phyloP scores from a whole-genome alignment of 176 grass and related monocot species.

The Carex kokanica region DNA sequence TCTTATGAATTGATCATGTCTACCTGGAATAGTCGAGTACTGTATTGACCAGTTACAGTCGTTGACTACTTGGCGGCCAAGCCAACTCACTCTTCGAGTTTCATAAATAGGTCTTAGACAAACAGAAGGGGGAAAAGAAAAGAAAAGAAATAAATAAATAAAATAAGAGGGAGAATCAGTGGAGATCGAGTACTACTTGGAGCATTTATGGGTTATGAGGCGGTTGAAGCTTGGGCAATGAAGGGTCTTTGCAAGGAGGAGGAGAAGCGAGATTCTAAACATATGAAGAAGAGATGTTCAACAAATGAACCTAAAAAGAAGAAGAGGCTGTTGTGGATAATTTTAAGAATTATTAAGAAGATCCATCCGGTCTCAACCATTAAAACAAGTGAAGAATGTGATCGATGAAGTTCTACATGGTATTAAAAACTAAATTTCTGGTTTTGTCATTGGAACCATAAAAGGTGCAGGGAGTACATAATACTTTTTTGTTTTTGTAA shows the following conservation, averaged over 20 bases:
- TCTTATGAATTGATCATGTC: not conserved
- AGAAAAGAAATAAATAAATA: too few species aligned
- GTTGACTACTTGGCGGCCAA: not conserved
- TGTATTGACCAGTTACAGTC: not conserved
- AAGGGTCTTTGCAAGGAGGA: constrained; percentile 19
- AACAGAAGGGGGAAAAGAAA: too few species aligned
- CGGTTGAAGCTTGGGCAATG: constrained; percentile 26
- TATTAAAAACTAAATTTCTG: not conserved
- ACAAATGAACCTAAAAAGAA: not conserved
- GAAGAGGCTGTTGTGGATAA: not conserved
- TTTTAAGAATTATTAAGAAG: constrained; percentile 26
- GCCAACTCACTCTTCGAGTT: not conserved
- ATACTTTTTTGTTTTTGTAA: too few species aligned
- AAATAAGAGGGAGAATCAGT: too few species aligned
- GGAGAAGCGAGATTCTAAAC: constrained; percentile 1
- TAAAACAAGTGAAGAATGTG: not conserved
- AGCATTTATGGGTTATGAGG: constrained; percentile 23
- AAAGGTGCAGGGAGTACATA: not conserved
- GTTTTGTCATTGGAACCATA: not conserved
- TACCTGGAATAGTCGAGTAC: not conserved
- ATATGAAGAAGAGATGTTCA: not conserved
- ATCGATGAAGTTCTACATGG: not conserved
- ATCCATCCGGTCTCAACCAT: not conserved
- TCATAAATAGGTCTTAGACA: not conserved
- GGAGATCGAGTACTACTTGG: too few species aligned